A percentile compares a stretch with the other conserved stretches of the same genome.
Conservation (phyloP, 1,284 basidiomycete species). For the Tilletiopsis washingtonensis region DNA sequence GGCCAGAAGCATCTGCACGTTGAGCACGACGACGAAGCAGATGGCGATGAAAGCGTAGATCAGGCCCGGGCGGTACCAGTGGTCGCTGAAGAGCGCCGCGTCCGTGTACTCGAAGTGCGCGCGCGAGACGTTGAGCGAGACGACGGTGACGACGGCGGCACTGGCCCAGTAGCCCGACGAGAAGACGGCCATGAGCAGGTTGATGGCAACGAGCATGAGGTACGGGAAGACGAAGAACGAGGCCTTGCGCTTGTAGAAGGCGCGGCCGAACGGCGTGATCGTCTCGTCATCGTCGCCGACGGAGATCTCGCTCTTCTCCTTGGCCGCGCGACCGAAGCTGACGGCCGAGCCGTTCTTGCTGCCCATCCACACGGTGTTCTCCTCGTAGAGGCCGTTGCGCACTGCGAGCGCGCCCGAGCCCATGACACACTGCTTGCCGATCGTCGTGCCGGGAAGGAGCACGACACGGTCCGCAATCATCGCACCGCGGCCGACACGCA, state of each 20-base stretch:
- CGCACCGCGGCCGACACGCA: conserved; percentile 43
- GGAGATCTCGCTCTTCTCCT: conserved; percentile 25
- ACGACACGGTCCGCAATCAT: conserved; percentile 48
- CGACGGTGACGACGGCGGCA: conserved; percentile 40
- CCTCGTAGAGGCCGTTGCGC: conserved; percentile 45
- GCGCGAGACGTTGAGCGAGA: conserved; percentile 38
- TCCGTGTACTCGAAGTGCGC: conserved; percentile 18
- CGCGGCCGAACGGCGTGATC: conserved; percentile 46
- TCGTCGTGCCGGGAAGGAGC: conserved; percentile 40
- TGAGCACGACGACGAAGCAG: conserved; percentile 39
- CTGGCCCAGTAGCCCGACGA: conserved; percentile 45
- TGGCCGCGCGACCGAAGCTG: conserved; percentile 40
- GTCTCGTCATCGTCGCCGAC: conserved; percentile 32
- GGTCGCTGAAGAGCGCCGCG: conserved; percentile 37
- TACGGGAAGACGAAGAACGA: conserved; percentile 47
- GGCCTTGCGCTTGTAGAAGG: conserved; percentile 46
- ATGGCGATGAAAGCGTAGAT: conserved; percentile 40
- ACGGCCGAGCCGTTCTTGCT: conserved; percentile 47
- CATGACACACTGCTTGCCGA: conserved; percentile 46
- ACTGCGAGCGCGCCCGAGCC: conserved; percentile 44
- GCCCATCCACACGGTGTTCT: conserved; percentile 47
- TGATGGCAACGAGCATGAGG: conserved; percentile 43
- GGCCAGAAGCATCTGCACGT: conserved; percentile 33
- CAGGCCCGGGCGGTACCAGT: conserved; percentile 45
- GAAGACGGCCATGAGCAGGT: conserved; percentile 39